Evolutionary conservation across 768 basidiomycete genomes (phyloP), one percentile per base, ranked within the genome.

Genomic region (Nidularia sp.): DNA sequence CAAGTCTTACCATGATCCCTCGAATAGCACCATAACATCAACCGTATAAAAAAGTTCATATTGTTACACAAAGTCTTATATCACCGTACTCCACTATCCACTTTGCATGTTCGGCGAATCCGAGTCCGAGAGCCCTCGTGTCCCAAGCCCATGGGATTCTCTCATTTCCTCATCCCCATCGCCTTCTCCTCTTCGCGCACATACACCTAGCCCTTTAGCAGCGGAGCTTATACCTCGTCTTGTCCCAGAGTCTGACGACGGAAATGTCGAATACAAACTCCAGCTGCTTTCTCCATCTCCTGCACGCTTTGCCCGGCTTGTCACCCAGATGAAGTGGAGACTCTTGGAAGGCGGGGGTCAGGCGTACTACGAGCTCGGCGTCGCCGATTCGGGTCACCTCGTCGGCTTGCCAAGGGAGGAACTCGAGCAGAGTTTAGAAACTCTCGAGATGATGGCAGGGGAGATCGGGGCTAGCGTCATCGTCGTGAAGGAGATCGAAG

Each of bases 271-370:
- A 68, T 97, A 97, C 75, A 97, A 97, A 69, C 80, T 96, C 34
- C 91, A 93, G 65, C 84, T 96, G 18, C 79, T 93, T 39, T 76
- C 84, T 47, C 91, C 93, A 0, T 77, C 88, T 10, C 81, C 83
- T 0, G 77, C 83, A 3, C 89, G 90, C 45, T 91, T 92, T 58
- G 79, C 81, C 3, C 83, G 86, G 54, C 86, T 98, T 18, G 90
- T 93, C 51, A 98, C 95, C 0, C 95, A 98, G 70, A 83, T 97
- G 68, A 94, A 96, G 63, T 98, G 96, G 94, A 82, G 95, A 2
- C 78, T 94, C 6, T 80, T 90, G 46, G 88, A 93, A 64, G 92
- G 92, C 12, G 84, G 86, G 1, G 90, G 90, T 0, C 84, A 86
- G 60, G 90, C 91, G 0, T 86, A 89, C 64, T 93, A 93, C 55